These are phyloP conservation scores for Persicaria maculosa DNA, from an alignment of 148 eudicot species.

Conservation along the genomic window DNA sequence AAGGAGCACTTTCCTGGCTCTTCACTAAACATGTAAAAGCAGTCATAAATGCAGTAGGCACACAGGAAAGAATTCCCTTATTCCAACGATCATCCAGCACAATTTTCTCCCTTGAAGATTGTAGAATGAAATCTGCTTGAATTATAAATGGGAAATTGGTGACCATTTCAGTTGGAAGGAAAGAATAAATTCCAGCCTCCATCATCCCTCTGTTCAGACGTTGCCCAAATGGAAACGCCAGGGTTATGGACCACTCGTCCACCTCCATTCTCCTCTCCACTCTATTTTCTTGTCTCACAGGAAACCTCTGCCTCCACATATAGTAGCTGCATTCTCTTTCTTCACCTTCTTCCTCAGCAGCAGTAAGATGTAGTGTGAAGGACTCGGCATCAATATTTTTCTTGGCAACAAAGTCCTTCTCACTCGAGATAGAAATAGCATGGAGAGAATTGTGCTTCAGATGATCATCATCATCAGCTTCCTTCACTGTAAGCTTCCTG, in stretches of 20 bases:
- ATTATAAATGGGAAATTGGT: constrained; percentile 9
- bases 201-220: constrained; percentile 46
- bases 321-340: constrained; percentile 47
- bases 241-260: constrained; percentile 53
- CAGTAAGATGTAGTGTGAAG: constrained; percentile 36
- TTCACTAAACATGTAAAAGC: constrained; percentile 12
- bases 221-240: constrained; percentile 63
- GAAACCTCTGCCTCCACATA: constrained; percentile 77
- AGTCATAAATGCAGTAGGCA: constrained; percentile 9
- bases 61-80: constrained; percentile 7
- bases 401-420: constrained; percentile 28
- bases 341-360: constrained; percentile 19
- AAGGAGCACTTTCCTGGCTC: constrained; percentile 4
- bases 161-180: constrained; percentile 14
- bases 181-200: constrained; percentile 33
- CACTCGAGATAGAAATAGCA: constrained; percentile 52
- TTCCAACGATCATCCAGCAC: constrained; percentile 8
- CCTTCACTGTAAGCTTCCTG: constrained; percentile 49
- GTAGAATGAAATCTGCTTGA: constrained; percentile 11
- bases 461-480: constrained; percentile 28
- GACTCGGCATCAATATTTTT: constrained; percentile 58
- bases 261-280: constrained; percentile 55
- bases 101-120: constrained; percentile 11
- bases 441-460: constrained; percentile 31
- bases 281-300: constrained; percentile 34